These are phyloP conservation scores for Rhizopogon vesiculosus DNA, from an alignment of 768 basidiomycete genomes.

Conservation along the genomic window DNA sequence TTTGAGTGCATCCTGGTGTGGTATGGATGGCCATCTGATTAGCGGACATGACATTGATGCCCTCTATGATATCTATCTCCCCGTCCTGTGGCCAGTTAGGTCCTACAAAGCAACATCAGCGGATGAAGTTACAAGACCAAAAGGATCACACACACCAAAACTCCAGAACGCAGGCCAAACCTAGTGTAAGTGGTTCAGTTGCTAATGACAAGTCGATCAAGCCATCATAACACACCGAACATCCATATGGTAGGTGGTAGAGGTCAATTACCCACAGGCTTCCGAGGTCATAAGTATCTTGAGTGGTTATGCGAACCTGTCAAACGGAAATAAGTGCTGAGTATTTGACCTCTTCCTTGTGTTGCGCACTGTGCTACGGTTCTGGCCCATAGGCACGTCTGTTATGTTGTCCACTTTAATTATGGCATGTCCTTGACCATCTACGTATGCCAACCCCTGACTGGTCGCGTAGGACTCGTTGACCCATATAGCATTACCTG, in stretches of 20 bases:
- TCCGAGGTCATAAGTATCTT: conserved; percentile 38
- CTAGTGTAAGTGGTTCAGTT: conserved; percentile 4
- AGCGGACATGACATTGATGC: conserved; percentile 42
- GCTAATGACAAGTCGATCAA: conserved; percentile 2
- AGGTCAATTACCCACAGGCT: conserved; percentile 44
- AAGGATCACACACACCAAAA: conserved; percentile 13
- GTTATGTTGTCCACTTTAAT: conserved; percentile 72
- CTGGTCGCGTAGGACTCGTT: conserved; percentile 40
- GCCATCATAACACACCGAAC: conserved; percentile 36
- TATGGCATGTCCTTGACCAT: conserved; percentile 57
- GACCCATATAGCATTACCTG: conserved; percentile 64
- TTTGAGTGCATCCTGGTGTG: conserved; percentile 32
- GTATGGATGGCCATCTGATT: conserved; percentile 62
- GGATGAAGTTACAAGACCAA: not conserved
- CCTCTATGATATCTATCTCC: conserved; percentile 61
- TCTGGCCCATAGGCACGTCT: conserved; percentile 42
- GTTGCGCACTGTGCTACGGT: conserved; percentile 51
- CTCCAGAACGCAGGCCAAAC: conserved; percentile 30
- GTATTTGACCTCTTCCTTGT: not conserved
- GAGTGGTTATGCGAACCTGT: conserved; percentile 42
- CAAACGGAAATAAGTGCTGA: conserved; percentile 8
- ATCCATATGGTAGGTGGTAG: conserved; percentile 52
- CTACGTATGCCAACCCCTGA: conserved; percentile 54
- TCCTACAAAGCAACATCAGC: conserved; percentile 9
- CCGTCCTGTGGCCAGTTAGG: conserved; percentile 39